Conservation (phyloP, 2,329 filamentous ascomycete species). For the Hypoxylon sp. region DNA sequence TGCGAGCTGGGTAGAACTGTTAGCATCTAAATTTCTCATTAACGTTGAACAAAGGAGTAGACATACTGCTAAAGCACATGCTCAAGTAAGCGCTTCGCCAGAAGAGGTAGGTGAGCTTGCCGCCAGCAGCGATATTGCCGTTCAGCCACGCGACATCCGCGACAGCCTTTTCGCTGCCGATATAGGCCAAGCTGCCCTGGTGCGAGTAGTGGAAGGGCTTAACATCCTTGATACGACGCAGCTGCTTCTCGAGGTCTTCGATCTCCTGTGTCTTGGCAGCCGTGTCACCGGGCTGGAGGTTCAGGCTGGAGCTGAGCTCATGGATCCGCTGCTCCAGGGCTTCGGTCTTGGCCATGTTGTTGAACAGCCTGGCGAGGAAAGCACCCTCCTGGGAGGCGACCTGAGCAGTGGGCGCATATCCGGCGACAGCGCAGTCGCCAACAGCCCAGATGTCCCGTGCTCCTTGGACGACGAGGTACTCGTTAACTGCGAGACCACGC, state of each 20-base stretch:
- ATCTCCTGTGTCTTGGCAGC: conserved; percentile 80
- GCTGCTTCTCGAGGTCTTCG: conserved; percentile 85
- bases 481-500: conserved; percentile 95
- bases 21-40: conserved; percentile 20
- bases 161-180: conserved; percentile 97
- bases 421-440: conserved; percentile 96
- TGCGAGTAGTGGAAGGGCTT: conserved; percentile 99
- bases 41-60: conserved; percentile 13
- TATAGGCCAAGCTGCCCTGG: conserved; percentile 96
- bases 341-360: conserved; percentile 98
- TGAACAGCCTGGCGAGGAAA: conserved; percentile 96
- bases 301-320: conserved; percentile 72
- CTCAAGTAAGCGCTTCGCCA: conserved; percentile 98
- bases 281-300: conserved; percentile 72
- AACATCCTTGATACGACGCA: conserved; percentile 91
- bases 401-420: conserved; percentile 97
- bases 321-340: conserved; percentile 81
- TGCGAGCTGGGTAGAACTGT: conserved; percentile 75
- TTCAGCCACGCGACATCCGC: conserved; percentile 98
- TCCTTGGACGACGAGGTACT: conserved; percentile 98
- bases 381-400: conserved; percentile 95
- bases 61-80: conserved; percentile 99
- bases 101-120: conserved; percentile 96
- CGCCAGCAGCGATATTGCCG: conserved; percentile 93
- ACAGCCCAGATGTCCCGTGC: conserved; percentile 98